Base-by-base conservation (phyloP, 1,284 basidiomycete species). In the Puccinia hordei region DNA sequence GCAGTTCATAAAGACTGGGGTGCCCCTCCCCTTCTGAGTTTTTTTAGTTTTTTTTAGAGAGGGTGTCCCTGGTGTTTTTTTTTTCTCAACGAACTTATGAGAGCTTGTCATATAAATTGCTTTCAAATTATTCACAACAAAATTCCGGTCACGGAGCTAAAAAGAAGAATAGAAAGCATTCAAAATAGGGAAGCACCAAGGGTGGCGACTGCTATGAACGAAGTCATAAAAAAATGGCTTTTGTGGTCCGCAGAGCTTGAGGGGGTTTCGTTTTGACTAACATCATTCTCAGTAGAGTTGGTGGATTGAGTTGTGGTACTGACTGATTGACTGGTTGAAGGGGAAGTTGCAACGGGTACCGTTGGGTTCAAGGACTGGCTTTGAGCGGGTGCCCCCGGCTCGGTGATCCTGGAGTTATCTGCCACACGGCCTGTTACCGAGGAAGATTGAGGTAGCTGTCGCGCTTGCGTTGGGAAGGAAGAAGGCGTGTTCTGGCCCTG, bases 211-310 rank as follows among this genome's bases (percentile, higher is more conserved):
- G 27, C 53, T 1, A 38, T 22, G 8, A 53, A 55, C 27, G 53
- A 55, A 22, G 27, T 17, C 35, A n/a, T 13, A 6, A 38, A 38
- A 22, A 35, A 53, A 24, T 72, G 69, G 49, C 24, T 35, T 33
- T n/a, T 10, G 12, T 46, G 63, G 41, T 10, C 27, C 10, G n/a
- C n/a, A 2, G 41, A 10, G 38, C 13, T 66, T 46, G 63, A 66
- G 27, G 63, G 27, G 10, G 10, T 41, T 41, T 12, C 33, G n/a
- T 66, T 66, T 66, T 66, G 41, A 13, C 24, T 41, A n/a, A n/a
- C n/a, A n/a, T n/a, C 63, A n/a, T 38, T 44, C n/a, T 46, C 63
- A 46, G 63, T 46, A n/a, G 44, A 41, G 24, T 66, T 46, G n/a
- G 63, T 6, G 22, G n/a, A n/a, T n/a, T n/a, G n/a, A n/a, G n/a